Conservation (phyloP, 495 filamentous ascomycete species). For the Daldinia vernicosa region DNA sequence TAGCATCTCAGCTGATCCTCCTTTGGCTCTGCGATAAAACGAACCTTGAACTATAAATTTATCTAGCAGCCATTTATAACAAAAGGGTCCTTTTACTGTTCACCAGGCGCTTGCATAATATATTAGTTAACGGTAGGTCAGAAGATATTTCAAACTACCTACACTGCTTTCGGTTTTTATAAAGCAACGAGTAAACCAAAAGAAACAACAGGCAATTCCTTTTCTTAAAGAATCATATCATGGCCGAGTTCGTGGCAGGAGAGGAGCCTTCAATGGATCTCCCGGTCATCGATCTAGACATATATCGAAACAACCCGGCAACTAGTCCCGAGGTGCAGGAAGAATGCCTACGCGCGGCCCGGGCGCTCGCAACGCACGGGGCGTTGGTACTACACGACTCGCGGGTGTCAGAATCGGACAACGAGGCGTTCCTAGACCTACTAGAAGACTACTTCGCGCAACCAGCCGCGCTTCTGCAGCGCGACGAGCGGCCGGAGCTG, state of each 20-base stretch:
- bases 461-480: slow-evolving; percentile 50
- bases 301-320: slow-evolving; percentile 51
- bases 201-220: not conserved
- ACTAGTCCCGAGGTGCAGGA: slow-evolving; percentile 51
- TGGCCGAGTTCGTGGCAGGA: slow-evolving; percentile 22
- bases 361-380: slow-evolving; percentile 59
- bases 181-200: not conserved
- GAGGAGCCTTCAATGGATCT: slow-evolving; percentile 58
- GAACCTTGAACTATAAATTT: not conserved
- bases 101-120: not conserved
- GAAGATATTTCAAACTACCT: not conserved
- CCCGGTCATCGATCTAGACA: slow-evolving; percentile 61
- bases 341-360: slow-evolving; percentile 56
- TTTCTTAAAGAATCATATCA: not conserved
- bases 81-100: not conserved
- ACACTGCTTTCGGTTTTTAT: not conserved
- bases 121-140: not conserved
- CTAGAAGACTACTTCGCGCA: slow-evolving; percentile 65
- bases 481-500: slow-evolving; percentile 60
- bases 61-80: not conserved
- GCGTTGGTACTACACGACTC: slow-evolving; percentile 62
- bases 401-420: slow-evolving; percentile 59
- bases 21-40: slow-evolving; percentile 14
- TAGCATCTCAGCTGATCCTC: slow-evolving; percentile 28
- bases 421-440: slow-evolving; percentile 60